Conservation (phyloP, 2,329 filamentous ascomycete genomes). For the Pseudogymnoascus sp. region DNA sequence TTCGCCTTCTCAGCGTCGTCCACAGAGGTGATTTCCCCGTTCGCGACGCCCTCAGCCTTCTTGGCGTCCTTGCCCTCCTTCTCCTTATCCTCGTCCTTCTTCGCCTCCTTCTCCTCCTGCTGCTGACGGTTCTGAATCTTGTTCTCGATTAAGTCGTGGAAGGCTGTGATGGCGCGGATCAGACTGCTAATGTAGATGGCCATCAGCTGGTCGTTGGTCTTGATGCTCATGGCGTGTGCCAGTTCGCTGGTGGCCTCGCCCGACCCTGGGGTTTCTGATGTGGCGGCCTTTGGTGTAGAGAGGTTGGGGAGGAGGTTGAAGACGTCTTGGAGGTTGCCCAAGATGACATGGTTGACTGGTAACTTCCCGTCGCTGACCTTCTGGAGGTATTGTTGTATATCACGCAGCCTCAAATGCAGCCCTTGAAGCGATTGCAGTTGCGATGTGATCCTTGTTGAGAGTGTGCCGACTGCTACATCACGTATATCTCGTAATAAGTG, state of each 20-base stretch:
- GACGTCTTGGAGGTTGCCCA: conserved; percentile 97
- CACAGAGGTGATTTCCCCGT: conserved; percentile 40
- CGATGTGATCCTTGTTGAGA: conserved; percentile 94
- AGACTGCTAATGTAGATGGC: conserved; percentile 94
- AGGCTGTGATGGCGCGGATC: conserved; percentile 95
- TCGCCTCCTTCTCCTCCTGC: conserved; percentile 86
- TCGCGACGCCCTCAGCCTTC: conserved; percentile 41
- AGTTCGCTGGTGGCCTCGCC: conserved; percentile 64
- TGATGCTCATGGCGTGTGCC: conserved; percentile 93
- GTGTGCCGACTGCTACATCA: conserved; percentile 91
- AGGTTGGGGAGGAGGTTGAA: conserved; percentile 98
- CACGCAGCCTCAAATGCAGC: conserved; percentile 84
- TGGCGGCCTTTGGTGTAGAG: conserved; percentile 66
- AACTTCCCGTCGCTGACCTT: conserved; percentile 90
- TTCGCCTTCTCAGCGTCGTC: conserved; percentile 44
- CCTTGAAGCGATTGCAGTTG: conserved; percentile 96
- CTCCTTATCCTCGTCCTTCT: conserved; percentile 53
- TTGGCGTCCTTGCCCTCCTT: conserved; percentile 64
- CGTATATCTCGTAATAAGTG: conserved; percentile 96
- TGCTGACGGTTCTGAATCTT: conserved; percentile 99
- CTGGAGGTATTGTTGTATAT: conserved; percentile 91
- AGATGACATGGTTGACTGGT: conserved; percentile 92
- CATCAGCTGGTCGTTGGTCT: conserved; percentile 99
- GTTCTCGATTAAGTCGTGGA: conserved; percentile 99
- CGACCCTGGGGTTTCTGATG: conserved; percentile 41